Conservation (phyloP, 1,284 basidiomycete genomes). For the Ceratobasidium sp. region DNA sequence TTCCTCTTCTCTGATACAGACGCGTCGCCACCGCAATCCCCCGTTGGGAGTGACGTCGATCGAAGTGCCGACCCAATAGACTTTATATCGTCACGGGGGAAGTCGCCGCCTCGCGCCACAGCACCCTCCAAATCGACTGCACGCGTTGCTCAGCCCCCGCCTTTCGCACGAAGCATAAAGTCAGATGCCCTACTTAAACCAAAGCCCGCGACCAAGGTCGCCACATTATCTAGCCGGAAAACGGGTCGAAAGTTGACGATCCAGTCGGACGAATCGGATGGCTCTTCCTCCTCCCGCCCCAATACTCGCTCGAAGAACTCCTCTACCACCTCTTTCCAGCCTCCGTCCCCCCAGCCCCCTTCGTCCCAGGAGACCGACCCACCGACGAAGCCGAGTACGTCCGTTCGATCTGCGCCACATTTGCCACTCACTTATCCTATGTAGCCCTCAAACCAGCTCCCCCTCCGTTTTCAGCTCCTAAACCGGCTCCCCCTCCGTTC, state of each 20-base stretch:
- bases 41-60: neutral
- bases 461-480: neutral
- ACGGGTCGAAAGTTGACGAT: neutral
- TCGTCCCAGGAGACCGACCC: conserved; percentile 1
- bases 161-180: conserved; percentile 8
- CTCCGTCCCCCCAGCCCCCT: neutral
- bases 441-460: neutral
- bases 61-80: conserved; percentile 30
- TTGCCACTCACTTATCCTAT: neutral
- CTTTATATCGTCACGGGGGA: conserved; percentile 10
- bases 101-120: neutral
- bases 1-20: neutral
- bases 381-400: neutral
- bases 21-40: neutral
- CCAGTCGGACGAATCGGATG: neutral
- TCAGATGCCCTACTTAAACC: neutral
- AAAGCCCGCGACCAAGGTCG: neutral
- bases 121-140: neutral
- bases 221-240: neutral
- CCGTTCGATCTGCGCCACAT: neutral
- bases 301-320: neutral
- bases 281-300: conserved; percentile 11
- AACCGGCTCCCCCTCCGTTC: conserved; percentile 17
- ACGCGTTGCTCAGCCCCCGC: conserved; percentile 14
- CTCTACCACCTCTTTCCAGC: neutral